Evolutionary conservation across 176 grass and related monocot genomes (phyloP), one percentile per base, ranked within the genome.

Genomic region (Musa acuminata): DNA sequence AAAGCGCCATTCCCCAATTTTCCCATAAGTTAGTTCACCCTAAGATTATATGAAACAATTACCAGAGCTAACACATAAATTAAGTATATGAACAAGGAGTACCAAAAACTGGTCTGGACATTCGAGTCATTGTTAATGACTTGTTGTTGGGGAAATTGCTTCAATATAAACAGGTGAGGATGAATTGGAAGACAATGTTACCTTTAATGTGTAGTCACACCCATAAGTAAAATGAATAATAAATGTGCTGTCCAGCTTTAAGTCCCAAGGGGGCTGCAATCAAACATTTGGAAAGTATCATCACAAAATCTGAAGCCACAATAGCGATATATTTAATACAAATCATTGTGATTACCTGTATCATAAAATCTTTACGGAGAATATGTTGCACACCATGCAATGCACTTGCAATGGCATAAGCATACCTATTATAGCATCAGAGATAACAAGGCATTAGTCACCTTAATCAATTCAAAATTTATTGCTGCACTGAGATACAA

Each of bases 281-380:
- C 11, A 72, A 73, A 27, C 82, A 57, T 20, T 78, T 71, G 1
- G 24, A 55, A 29, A 16, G 52, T 57, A 55, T 73, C 52, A 70
- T 70, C 25, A 70, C 29, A 55, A 16, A 1, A 19, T 74, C 2
- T 11, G 2, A 16, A 27, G 16, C 2, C 54, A 59, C 14, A 55
- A 14, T 8, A 26, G 51, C 23, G 21, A 52, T 23, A 26, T 26
- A 26, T 49, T 53, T 73, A 2, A 11, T 54, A 7, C 25, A 55
- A 53, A 60, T 0, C 82, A 64, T 84, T 66, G 5, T 73, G 59
- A 52, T 74, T 62, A 99, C 96, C 91, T 99, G 96, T 89, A 94
- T 99, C 96, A 99, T 99, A 83, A 99, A 99, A 86, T 99, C 88
- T 89, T 95, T 94, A 78, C 73, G 86, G 19, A 99, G 91, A 83